Percentiles rank a stretch among this genome's conserved stretches.
Conservation (phyloP, 192 early-diverging fungal species). For the Backusella westeae region DNA sequence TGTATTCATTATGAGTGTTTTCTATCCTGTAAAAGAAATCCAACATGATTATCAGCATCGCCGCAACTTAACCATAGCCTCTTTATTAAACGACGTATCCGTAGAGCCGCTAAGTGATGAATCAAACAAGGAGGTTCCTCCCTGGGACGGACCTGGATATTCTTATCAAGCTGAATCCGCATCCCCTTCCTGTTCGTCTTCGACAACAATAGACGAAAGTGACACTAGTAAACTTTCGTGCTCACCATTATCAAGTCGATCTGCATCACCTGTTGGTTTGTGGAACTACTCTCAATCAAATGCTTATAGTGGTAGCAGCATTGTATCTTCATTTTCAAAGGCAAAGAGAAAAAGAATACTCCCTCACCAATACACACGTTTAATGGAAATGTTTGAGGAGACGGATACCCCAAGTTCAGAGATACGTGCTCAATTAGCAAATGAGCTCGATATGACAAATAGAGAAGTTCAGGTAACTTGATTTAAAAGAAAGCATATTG, state of each 20-base stretch:
- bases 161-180: neutral
- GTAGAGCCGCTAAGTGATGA: neutral
- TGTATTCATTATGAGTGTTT: neutral
- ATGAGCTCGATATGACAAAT: slow-evolving; percentile 72
- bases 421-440: slow-evolving; percentile 67
- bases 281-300: neutral
- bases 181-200: neutral
- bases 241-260: neutral
- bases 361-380: slow-evolving; percentile 64
- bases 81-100: neutral
- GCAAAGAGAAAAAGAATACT: slow-evolving; percentile 77
- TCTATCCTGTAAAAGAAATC: neutral
- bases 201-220: neutral
- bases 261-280: neutral
- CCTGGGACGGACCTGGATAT: neutral
- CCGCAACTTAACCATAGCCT: neutral
- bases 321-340: slow-evolving; percentile 31
- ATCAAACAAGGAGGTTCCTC: neutral
- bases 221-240: neutral
- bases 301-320: neutral
- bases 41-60: neutral
- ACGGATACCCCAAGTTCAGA: slow-evolving; percentile 79
- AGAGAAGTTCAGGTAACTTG: slow-evolving; percentile 69
- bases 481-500: neutral
- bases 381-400: slow-evolving; percentile 65